Base-by-base conservation (phyloP, 2,329 filamentous ascomycete species). In the Aspergillus chevalieri region DNA sequence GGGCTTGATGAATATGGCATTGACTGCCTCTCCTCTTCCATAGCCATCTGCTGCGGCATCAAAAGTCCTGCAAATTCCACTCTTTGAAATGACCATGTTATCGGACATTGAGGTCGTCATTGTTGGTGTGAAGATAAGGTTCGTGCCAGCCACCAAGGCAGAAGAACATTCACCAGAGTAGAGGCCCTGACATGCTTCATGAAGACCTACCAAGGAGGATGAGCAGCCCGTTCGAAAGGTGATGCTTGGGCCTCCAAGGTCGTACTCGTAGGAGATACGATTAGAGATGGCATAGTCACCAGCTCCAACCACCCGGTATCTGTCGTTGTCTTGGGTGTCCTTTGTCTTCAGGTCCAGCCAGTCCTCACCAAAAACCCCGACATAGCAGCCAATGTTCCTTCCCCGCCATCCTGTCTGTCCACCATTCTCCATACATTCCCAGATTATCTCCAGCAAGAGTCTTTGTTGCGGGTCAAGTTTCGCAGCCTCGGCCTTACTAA, bases 181-280 rank as follows among this genome's bases (percentile, higher is more conserved):
- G 5, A 66, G 15, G 4, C 57, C 55, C 33, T 56, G 57, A 24
- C 62, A 65, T 1, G 64, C 62, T 4, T 63, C 54, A 22, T 61
- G 57, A 54, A 61, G 2, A 47, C 54, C 67, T 4, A 74, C 71
- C 14, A 69, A 57, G 14, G 68, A 71, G 0, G 68, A 65, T 0
- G 70, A 73, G 46, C 71, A 74, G 7, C 66, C 73, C 5, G 72
- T 73, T 34, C 69, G 66, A 17, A 71, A 54, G 2, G 61, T 65
- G 21, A 67, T 57, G 36, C 60, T 64, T 0, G 52, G 59, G 4
- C 64, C 63, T 14, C 46, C 46, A 3, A 66, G 45, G 44, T 68
- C 57, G 42, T 53, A 67, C 24, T 59, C 55, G 26, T 60, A 62
- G 1, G 53, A 56, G 4, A 57, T 15, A 15, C 46, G 44, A 30